These are phyloP conservation scores for Fusarium coffeatum DNA, from an alignment of 2,329 filamentous ascomycete genomes.

Conservation along the genomic window DNA sequence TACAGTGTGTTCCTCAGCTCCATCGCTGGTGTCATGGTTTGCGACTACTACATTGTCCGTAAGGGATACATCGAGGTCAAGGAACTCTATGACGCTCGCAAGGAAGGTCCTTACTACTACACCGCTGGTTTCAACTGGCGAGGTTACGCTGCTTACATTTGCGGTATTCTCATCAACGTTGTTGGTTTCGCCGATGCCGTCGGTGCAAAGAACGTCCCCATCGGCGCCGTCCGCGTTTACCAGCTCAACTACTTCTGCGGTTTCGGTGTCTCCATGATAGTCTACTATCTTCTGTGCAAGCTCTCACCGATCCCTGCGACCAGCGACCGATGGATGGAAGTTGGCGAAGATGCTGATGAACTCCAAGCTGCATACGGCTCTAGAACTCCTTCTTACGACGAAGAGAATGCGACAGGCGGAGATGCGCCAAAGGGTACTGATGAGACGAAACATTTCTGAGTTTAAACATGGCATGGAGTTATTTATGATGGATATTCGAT, in stretches of 20 bases:
- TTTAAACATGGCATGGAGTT: background rate
- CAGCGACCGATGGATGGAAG: slow-evolving; percentile 81
- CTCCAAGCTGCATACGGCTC: slow-evolving; percentile 60
- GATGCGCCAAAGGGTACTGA: slow-evolving; percentile 17
- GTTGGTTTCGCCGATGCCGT: slow-evolving; percentile 90
- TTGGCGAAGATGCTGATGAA: slow-evolving; percentile 72
- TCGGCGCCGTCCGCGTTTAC: slow-evolving; percentile 86
- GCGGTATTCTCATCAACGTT: slow-evolving; percentile 88
- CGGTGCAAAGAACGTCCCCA: slow-evolving; percentile 72
- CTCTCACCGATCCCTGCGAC: slow-evolving; percentile 79
- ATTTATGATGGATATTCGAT: background rate
- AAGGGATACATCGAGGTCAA: slow-evolving; percentile 82
- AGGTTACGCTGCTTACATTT: slow-evolving; percentile 83
- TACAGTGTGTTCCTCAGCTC: slow-evolving; percentile 95
- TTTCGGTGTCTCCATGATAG: slow-evolving; percentile 73
- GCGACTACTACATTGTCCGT: slow-evolving; percentile 89
- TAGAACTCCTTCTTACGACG: slow-evolving; percentile 54
- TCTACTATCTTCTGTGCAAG: slow-evolving; percentile 78
- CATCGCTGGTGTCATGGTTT: slow-evolving; percentile 90
- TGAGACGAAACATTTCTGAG: slow-evolving; percentile 29
- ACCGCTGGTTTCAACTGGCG: slow-evolving; percentile 82
- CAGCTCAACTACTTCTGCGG: slow-evolving; percentile 91
- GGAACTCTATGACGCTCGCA: slow-evolving; percentile 80
- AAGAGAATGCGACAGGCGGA: slow-evolving; percentile 47
- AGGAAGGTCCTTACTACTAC: slow-evolving; percentile 77